Base-by-base conservation (phyloP, 345 rosid species). In the Pugionium cornutum region DNA sequence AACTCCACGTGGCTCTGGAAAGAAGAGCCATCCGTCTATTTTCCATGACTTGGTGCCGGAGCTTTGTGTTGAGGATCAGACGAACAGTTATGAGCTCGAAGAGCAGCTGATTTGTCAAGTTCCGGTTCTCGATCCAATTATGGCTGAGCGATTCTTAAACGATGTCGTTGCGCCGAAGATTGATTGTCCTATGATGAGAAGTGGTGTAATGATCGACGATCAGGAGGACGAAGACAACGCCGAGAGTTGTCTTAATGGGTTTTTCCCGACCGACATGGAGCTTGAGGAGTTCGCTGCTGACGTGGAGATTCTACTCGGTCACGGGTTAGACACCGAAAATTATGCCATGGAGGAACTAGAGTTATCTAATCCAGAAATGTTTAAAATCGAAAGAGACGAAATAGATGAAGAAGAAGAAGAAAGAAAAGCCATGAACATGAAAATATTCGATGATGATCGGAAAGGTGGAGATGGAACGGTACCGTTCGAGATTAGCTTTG, bases 251-350 rank as follows among this genome's bases (percentile, higher is more conserved):
- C 50, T 67, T 0, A 75, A 68, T 48, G 88, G 87, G 44, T 74
- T 86, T 64, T 81, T 84, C 25, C 97, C 92, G 4, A 81, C 97
- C 5, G 92, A 90, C 5, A 76, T 74, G 84, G 99, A 94, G 42
- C 86, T 90, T 5, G 99, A 85, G 1, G 92, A 88, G 60, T 94
- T 92, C 50, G 88, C 94, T 6, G 97, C 97, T 5, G 89, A 88
- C 57, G 94, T 94, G 40, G 95, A 94, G 81, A 86, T 72, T 65
- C 71, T 94, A 72, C 84, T 94, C 1, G 97, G 99, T 5, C 81
- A 75, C 40, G 92, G 88, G 4, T 80, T 89, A 29, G 92, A 85
- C 30, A 76, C 76, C 1, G 89, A 90, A 72, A 76, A 84, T 1
- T 86, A 79, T 41, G 80, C 81, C n/a, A 89, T 92, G 82, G 92